A percentile compares a stretch with the other conserved stretches of the same genome.
These are phyloP conservation scores for Sistotremastrum suecicum DNA, from an alignment of 768 basidiomycete genomes.

Conservation along the genomic window DNA sequence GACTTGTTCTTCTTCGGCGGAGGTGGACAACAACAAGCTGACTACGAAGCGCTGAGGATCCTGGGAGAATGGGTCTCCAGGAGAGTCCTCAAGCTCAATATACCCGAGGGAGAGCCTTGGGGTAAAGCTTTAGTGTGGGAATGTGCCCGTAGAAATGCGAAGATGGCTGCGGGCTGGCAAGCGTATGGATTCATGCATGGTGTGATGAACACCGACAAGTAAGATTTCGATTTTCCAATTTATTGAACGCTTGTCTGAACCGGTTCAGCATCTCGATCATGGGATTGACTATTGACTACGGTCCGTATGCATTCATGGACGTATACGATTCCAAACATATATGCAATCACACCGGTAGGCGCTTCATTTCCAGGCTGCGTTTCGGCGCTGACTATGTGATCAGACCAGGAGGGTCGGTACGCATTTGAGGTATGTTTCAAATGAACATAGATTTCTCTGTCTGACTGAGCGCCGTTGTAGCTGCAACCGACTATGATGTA, in stretches of 20 bases:
- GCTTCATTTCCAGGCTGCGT: too few relatives aligned
- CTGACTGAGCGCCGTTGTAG: conserved; percentile 17
- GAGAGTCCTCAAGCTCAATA: conserved; percentile 35
- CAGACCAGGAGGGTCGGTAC: conserved; percentile 62
- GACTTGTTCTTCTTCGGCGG: conserved; percentile 51
- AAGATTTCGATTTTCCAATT: conserved; percentile 9
- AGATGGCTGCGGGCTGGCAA: conserved; percentile 94
- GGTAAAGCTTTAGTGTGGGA: conserved; percentile 61
- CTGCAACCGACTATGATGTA: conserved; percentile 72
- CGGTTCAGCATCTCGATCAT: conserved; percentile 24
- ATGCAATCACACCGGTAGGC: conserved; percentile 58
- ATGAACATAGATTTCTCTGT: neutral
- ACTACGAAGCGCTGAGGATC: conserved; percentile 60
- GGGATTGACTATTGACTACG: conserved; percentile 39
- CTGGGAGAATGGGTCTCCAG: conserved; percentile 64
- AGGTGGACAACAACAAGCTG: conserved; percentile 58
- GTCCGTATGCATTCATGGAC: conserved; percentile 93
- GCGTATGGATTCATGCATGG: conserved; percentile 91
- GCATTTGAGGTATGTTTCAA: conserved; percentile 37
- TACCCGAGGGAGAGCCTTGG: conserved; percentile 44
- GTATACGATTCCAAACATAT: conserved; percentile 74
- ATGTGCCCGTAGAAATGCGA: conserved; percentile 69
- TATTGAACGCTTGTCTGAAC: conserved; percentile 34
- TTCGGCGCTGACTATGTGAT: too few relatives aligned
- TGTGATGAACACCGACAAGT: conserved; percentile 97